Evolutionary conservation across 164 flowering plant species (phyloP).

Genomic region (Tetrastigma voinierianum): DNA sequence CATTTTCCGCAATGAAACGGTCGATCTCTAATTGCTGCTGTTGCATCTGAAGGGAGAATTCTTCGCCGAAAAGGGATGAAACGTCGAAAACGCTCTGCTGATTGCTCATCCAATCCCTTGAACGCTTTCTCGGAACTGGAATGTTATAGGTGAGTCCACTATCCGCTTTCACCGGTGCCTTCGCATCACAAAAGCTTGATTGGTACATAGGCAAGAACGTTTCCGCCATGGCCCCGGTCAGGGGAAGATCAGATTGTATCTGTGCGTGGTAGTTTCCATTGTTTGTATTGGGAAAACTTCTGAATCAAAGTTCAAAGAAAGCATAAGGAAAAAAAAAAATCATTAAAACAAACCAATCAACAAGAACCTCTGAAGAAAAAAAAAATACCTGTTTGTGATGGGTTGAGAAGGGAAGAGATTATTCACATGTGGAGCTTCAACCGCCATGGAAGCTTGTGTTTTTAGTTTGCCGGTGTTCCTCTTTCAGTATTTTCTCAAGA

Average conservation of each 20-base stretch:
- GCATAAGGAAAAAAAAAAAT: no score
- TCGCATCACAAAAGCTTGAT: conserved; percentile 19
- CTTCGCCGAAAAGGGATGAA: conserved; percentile 23
- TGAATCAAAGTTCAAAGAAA: no score
- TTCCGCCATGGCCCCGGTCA: conserved; percentile 3
- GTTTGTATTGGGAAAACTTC: no score
- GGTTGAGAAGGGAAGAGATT: no score
- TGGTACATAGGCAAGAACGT: conserved; percentile 19
- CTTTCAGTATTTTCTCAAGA: background rate
- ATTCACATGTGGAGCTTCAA: conserved; percentile 35
- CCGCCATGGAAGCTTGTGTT: conserved; percentile 43
- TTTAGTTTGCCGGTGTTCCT: background rate
- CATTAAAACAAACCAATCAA: background rate
- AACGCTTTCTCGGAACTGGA: conserved; percentile 32
- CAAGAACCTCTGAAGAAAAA: no score
- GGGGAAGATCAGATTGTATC: background rate
- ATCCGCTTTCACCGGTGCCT: conserved; percentile 32
- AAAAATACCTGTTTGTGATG: no score
- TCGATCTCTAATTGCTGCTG: conserved; percentile 49
- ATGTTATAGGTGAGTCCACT: conserved; percentile 54
- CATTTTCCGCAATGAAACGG: conserved; percentile 37
- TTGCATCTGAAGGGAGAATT: conserved; percentile 28
- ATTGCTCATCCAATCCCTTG: conserved; percentile 25
- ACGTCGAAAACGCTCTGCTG: conserved; percentile 5
- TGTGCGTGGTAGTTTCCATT: no score